A percentile compares a stretch with the other conserved stretches of the same genome.
Evolutionary conservation across 169 alveolate genomes (phyloP).

Genomic region (Prorocentrum cordatum): DNA sequence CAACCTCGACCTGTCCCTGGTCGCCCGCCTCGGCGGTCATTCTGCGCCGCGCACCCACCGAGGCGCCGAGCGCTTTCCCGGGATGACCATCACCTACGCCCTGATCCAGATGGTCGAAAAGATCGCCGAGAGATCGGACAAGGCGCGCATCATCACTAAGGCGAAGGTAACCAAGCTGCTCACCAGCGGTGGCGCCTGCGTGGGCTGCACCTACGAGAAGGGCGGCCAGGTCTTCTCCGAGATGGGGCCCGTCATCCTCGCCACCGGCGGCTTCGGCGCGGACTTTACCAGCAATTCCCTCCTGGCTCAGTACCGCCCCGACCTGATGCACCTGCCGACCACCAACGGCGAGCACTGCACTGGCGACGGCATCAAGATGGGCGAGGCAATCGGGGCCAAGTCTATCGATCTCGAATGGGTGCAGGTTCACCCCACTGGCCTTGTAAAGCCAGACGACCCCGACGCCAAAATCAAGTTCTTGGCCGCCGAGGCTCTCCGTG

Average conservation of each 20-base stretch:
- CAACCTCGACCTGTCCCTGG: conserved; percentile 72
- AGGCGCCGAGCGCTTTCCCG: conserved; percentile 73
- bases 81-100: conserved; percentile 71
- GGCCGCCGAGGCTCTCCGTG: conserved; percentile 75
- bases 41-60: conserved; percentile 52
- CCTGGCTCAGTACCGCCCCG: no score
- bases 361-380: no score
- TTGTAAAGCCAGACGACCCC: neutral
- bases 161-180: conserved; percentile 35
- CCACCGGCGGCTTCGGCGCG: no score
- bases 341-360: no score
- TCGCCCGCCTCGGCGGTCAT: conserved; percentile 76
- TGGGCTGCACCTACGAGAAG: conserved; percentile 41
- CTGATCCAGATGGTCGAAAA: conserved; percentile 31
- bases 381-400: conserved; percentile 71
- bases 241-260: no score
- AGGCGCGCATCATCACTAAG: conserved; percentile 71
- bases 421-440: conserved; percentile 68
- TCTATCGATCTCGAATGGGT: conserved; percentile 71
- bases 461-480: conserved; percentile 53
- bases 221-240: conserved; percentile 31
- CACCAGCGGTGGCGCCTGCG: neutral
- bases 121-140: conserved; percentile 61
- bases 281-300: no score
- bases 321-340: no score